phyloP scores from a whole-genome alignment of 768 basidiomycete species.

The Baorangia bicolor region DNA sequence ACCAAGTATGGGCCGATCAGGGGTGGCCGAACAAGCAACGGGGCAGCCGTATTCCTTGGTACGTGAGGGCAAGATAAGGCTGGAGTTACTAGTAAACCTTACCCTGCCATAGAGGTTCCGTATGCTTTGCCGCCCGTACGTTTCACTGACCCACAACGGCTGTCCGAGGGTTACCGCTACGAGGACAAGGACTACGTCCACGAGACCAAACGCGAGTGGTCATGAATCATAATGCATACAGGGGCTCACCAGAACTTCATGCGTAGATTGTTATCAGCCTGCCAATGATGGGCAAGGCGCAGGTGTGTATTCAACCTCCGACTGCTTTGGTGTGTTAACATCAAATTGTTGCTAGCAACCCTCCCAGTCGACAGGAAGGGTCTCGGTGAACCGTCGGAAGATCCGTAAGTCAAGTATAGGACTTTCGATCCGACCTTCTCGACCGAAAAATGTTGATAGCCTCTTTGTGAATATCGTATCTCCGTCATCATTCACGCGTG shows the following conservation, averaged over 20 bases:
- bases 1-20: constrained; percentile 56
- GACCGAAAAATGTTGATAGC: constrained; percentile 31
- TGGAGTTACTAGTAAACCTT: too few species aligned
- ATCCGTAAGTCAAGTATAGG: constrained; percentile 44
- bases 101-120: constrained; percentile 56
- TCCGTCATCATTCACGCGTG: constrained; percentile 46
- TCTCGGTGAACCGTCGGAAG: constrained; percentile 64
- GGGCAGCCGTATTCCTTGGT: constrained; percentile 67
- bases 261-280: constrained; percentile 59
- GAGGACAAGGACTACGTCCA: constrained; percentile 57
- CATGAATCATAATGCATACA: background rate
- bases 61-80: background rate
- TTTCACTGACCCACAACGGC: constrained; percentile 59
- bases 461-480: constrained; percentile 64
- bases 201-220: constrained; percentile 53
- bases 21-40: constrained; percentile 61
- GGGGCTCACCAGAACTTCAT: background rate
- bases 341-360: constrained; percentile 33
- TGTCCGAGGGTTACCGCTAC: constrained; percentile 57
- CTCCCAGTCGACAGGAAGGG: constrained; percentile 62
- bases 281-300: constrained; percentile 61
- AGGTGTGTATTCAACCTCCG: constrained; percentile 31
- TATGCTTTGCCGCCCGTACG: constrained; percentile 66
- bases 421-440: background rate
- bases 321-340: background rate